Conservation (phyloP, 2,329 filamentous ascomycete species). For the Cyphellophora europaea region DNA sequence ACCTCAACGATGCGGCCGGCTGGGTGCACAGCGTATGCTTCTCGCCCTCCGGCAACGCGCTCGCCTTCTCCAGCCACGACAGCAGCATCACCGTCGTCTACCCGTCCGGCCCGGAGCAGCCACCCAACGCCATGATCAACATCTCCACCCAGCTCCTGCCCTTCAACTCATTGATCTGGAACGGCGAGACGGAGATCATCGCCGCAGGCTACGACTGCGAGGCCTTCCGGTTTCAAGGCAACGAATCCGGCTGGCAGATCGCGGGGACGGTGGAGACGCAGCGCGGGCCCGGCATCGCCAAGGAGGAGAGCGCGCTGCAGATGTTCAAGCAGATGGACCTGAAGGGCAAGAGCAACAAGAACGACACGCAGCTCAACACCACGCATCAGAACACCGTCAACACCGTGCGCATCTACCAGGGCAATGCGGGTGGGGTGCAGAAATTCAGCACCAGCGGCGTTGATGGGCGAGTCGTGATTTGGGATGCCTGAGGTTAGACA, state of each 20-base stretch:
- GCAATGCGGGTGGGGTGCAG: slow-evolving; percentile 52
- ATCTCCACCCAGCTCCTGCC: slow-evolving; percentile 84
- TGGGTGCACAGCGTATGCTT: slow-evolving; percentile 95
- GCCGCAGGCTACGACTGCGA: slow-evolving; percentile 76
- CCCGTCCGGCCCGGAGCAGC: slow-evolving; percentile 80
- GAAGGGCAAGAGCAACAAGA: slow-evolving; percentile 72
- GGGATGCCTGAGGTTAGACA: too few species aligned
- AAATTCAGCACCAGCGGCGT: slow-evolving; percentile 86
- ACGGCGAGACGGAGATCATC: slow-evolving; percentile 82
- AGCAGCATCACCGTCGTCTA: slow-evolving; percentile 96
- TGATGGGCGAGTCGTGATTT: slow-evolving; percentile 73
- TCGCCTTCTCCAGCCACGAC: slow-evolving; percentile 91
- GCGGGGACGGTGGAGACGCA: slow-evolving; percentile 72
- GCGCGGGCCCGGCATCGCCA: slow-evolving; percentile 49
- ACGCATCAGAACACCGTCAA: slow-evolving; percentile 95
- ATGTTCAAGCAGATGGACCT: slow-evolving; percentile 99
- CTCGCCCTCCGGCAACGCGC: slow-evolving; percentile 82
- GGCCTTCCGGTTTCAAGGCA: slow-evolving; percentile 79
- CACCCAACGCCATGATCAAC: slow-evolving; percentile 80
- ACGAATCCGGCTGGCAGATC: slow-evolving; percentile 72
- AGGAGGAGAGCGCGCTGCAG: slow-evolving; percentile 87
- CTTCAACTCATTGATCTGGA: slow-evolving; percentile 91
- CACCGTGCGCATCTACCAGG: slow-evolving; percentile 69
- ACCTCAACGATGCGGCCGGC: slow-evolving; percentile 86
- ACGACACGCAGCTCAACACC: slow-evolving; percentile 90